Conservation (phyloP, 2,329 filamentous ascomycete genomes). For the Fonsecaea multimorphosa region DNA sequence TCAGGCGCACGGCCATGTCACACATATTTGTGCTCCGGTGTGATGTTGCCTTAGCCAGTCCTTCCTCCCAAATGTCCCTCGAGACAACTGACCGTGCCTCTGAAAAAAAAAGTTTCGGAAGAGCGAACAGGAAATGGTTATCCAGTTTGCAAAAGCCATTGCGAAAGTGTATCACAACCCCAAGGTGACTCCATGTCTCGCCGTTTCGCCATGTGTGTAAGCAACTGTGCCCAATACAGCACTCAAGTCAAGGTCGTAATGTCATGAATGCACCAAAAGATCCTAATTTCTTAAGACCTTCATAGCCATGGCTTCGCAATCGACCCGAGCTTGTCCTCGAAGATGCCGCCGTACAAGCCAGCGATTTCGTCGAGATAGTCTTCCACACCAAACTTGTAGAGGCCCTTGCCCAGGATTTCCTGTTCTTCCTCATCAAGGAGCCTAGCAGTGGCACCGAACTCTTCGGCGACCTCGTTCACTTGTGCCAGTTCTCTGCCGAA, state of each 20-base stretch:
- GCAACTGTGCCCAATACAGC: constrained; percentile 7
- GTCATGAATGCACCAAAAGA: constrained; percentile 22
- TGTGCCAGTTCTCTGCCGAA: constrained; percentile 91
- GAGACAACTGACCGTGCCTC: background rate
- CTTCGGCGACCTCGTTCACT: constrained; percentile 90
- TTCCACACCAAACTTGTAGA: constrained; percentile 75
- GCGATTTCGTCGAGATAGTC: constrained; percentile 86
- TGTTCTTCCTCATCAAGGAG: constrained; percentile 73
- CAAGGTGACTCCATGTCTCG: constrained; percentile 16
- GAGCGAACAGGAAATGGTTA: background rate
- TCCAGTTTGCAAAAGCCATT: background rate
- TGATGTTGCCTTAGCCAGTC: constrained; percentile 1
- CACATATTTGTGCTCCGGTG: constrained; percentile 1
- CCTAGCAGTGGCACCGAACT: constrained; percentile 68
- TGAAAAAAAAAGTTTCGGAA: background rate
- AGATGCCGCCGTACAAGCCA: constrained; percentile 68
- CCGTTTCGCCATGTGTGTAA: constrained; percentile 21
- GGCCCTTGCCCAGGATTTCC: constrained; percentile 70
- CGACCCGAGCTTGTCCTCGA: constrained; percentile 54
- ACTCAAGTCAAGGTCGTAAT: constrained; percentile 15
- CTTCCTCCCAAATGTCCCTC: background rate
- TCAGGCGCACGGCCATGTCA: constrained; percentile 7
- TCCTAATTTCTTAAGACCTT: constrained; percentile 10
- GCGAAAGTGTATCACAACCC: background rate
- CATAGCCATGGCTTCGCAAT: constrained; percentile 51